phyloP scores from a whole-genome alignment of 1,284 basidiomycete genomes.

The Fomitopsis palustris region DNA sequence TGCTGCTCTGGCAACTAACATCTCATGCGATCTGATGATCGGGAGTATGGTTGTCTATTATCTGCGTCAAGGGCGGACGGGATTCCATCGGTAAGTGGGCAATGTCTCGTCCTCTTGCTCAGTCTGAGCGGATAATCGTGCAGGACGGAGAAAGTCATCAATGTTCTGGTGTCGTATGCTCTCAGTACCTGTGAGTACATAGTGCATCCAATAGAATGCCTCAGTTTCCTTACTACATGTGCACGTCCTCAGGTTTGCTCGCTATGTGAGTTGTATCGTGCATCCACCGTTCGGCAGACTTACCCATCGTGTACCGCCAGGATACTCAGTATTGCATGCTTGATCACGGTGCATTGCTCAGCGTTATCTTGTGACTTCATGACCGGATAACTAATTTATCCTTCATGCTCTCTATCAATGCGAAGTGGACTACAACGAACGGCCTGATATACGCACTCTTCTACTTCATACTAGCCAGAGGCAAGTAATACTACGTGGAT shows the following conservation, averaged over 20 bases:
- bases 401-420: neutral
- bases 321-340: neutral
- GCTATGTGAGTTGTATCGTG: neutral
- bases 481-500: neutral
- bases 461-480: neutral
- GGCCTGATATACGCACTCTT: neutral
- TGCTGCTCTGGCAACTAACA: neutral
- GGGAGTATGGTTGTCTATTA: neutral
- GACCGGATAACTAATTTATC: neutral
- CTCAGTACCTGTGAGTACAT: neutral
- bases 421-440: neutral
- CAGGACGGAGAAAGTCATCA: neutral
- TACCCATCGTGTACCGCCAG: neutral
- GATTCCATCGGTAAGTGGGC: neutral
- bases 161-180: neutral
- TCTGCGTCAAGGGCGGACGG: neutral
- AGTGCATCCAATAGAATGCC: neutral
- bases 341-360: neutral
- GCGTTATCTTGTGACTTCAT: neutral
- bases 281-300: too few species aligned
- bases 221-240: neutral
- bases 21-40: neutral
- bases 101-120: neutral
- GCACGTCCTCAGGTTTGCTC: neutral
- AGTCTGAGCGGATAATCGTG: neutral